Evolutionary conservation across 495 filamentous ascomycete species (phyloP), one percentile per base, ranked within the genome.

Genomic region (Penicillium angulare): DNA sequence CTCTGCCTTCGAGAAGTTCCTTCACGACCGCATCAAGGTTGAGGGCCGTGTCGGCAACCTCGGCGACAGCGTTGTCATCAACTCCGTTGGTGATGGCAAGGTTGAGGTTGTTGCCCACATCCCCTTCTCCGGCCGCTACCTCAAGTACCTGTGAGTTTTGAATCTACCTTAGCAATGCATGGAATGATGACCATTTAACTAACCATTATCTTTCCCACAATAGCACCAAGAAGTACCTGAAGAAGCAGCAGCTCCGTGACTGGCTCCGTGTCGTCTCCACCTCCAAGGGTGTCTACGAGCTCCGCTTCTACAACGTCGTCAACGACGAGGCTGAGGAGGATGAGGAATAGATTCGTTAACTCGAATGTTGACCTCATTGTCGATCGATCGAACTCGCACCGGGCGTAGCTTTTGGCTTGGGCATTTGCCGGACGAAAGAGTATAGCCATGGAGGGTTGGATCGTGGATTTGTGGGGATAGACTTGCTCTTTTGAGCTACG

Each of bases 171-270:
- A n/a, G 2, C 20, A 32, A 47, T 40, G 38, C 32, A 50, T 9
- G 16, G 44, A 22, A 40, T 3, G 5, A 5, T 18, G 13, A 24
- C 10, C 38, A 1, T 23, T 7, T 4, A 7, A 23, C 45, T 57
- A 50, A 60, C 53, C 26, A 46, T 58, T 16, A 4, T 43, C 50
- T 40, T 45, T 44, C 39, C 2, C 32, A 26, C 34, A 22, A 22
- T 60, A 96, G 92, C 74, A 98, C 93, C 72, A 98, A 98, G 89
- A 98, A 97, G 82, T 98, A 95, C 86, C 88, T 98, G 74, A 98
- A 98, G 89, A 98, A 98, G 87, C 90, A 96, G 83, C 92, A 97
- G 80, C 86, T 98, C 73, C 88, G 93, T 78, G 93, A 98, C 81
- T 98, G 95, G 95, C 86, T 98, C 68, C 91, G 93, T 61, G 93